Base-by-base conservation (phyloP, 805 yeast genomes). In the Sungouiozyma intestinalis region DNA sequence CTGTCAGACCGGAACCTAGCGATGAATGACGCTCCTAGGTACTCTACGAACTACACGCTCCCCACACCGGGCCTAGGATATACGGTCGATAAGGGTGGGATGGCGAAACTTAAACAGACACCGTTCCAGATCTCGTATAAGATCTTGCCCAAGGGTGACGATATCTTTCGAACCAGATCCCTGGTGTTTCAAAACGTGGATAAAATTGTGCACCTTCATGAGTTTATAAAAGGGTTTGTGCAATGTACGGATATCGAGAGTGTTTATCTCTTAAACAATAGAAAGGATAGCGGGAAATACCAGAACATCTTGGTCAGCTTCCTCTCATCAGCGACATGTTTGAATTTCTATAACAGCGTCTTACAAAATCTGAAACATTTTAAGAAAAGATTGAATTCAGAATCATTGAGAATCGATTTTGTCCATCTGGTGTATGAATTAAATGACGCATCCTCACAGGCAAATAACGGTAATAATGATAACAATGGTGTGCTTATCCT, bases 231-330 rank as follows among this genome's bases (percentile, higher is more conserved):
- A 35, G 68, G 74, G 37, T 58, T 63, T 27, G 66, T 79, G 8
- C 73, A 73, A 35, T 68, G 56, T 53, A 85, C 83, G 3, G 82
- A 85, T 1, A 68, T 81, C 31, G 87, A 81, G 55, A 74, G 73
- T 50, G 68, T 77, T 46, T 68, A 70, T 42, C 54, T 74, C 44
- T 45, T 54, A 16, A 32, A 64, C n/a, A 65, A 53, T 18, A 66
- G 54, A 14, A 67, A 62, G 16, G 64, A 53, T 11, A 14, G 13
- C 6, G 3, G 52, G 44, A 13, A 65, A 63, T 6, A 66, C 62
- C 51, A 40, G 17, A 45, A 49, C 3, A 46, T 56, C 31, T 38
- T 60, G 18, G 44, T 59, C 43, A 59, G 62, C 43, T 60, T 59
- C 31, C 39, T 64, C 16, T 59, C 66, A n/a, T 48, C 55, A 19